These are phyloP conservation scores for Fusarium sp. DNA, from an alignment of 2,329 filamentous ascomycete species.

Conservation along the genomic window DNA sequence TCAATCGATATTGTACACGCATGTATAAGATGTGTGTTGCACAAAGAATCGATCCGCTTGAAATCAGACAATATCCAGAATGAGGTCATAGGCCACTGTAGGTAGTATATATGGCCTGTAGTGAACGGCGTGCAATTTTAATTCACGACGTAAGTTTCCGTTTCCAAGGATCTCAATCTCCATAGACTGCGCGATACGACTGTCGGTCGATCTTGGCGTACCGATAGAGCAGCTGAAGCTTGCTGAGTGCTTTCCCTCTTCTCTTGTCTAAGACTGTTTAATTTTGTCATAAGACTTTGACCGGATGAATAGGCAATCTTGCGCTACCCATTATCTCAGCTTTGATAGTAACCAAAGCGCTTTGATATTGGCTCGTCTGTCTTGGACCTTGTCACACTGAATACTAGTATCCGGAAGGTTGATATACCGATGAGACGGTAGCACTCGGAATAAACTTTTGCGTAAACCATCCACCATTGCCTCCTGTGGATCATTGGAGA, in stretches of 20 bases:
- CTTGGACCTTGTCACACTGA: slow-evolving; percentile 6
- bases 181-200: not conserved
- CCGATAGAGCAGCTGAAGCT: not conserved
- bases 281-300: not conserved
- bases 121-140: slow-evolving; percentile 1
- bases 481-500: not conserved
- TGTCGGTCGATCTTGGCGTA: not conserved
- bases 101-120: not conserved
- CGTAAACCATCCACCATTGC: not conserved
- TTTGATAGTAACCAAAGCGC: not conserved
- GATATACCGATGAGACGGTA: slow-evolving; percentile 4
- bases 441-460: slow-evolving; percentile 4
- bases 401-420: slow-evolving; percentile 2
- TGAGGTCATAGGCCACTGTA: slow-evolving; percentile 6
- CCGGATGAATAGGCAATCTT: not conserved
- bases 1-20: slow-evolving; percentile 1
- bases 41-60: not conserved
- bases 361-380: slow-evolving; percentile 1
- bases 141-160: not conserved
- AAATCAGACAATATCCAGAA: not conserved
- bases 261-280: not conserved
- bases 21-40: not conserved
- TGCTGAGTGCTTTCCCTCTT: not conserved
- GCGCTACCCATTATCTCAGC: not conserved
- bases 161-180: not conserved